Evolutionary conservation across 1,284 basidiomycete genomes (phyloP).

Genomic region (Fomitopsis schrenkii): DNA sequence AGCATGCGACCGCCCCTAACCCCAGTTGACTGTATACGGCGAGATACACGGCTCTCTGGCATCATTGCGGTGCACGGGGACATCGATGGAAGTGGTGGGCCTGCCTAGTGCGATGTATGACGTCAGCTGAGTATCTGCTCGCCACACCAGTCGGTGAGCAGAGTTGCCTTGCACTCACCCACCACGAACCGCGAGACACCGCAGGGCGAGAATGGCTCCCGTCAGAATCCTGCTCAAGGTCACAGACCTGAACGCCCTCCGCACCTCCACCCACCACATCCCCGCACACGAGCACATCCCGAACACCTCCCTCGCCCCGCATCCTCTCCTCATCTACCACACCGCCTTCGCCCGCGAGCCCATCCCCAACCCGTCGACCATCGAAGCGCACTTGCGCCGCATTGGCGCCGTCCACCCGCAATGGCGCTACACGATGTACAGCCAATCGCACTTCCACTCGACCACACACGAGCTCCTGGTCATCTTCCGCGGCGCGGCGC

Average conservation of each 20-base stretch:
- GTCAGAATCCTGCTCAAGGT: constrained; percentile 2
- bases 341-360: constrained; percentile 16
- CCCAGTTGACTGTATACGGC: no score
- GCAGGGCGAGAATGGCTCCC: background rate
- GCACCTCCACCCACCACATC: constrained; percentile 21
- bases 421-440: constrained; percentile 41
- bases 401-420: constrained; percentile 33
- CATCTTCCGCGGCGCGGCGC: constrained; percentile 29
- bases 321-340: constrained; percentile 27
- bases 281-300: constrained; percentile 22
- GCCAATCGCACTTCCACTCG: constrained; percentile 38
- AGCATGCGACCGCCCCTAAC: no score
- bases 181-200: background rate
- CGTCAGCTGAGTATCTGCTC: no score
- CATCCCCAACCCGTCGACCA: constrained; percentile 14
- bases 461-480: constrained; percentile 39
- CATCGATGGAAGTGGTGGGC: no score
- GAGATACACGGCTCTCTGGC: no score
- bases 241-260: constrained; percentile 19
- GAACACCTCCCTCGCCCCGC: constrained; percentile 24
- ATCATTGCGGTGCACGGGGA: no score
- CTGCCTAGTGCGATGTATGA: no score
- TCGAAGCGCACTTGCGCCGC: constrained; percentile 29
- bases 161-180: no score
- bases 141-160: no score